Conservation (phyloP, 176 grass and related monocot species). For the Triticum aestivum region IWGSC_CS_RefSeq_v2.1 NC_057801.1:187462500-187462999, state of each 20-base stretch:
- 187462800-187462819: slow-evolving; percentile 70
- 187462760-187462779: slow-evolving; percentile 74
- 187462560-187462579: not conserved
- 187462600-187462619: not conserved
- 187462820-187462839: slow-evolving; percentile 61
- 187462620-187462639: slow-evolving; percentile 12
- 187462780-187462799: slow-evolving; percentile 59
- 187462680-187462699: slow-evolving; percentile 57
- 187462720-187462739: slow-evolving; percentile 81
- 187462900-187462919: slow-evolving; percentile 69
- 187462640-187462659: slow-evolving; percentile 23
- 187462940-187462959: slow-evolving; percentile 19
- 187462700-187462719: slow-evolving; percentile 58
- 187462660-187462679: slow-evolving; percentile 31
- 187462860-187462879: slow-evolving; percentile 49
- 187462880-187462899: slow-evolving; percentile 79
- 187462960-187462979: slow-evolving; percentile 12
- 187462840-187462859: slow-evolving; percentile 33
- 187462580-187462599: not conserved
- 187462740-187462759: slow-evolving; percentile 78
- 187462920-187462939: slow-evolving; percentile 55
- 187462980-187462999: slow-evolving; percentile 26
- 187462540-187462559: not conserved
- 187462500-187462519: not conserved
- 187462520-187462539: slow-evolving; percentile 9